phyloP scores from a whole-genome alignment of 306 rosid species.

The Myrica gale region DNA sequence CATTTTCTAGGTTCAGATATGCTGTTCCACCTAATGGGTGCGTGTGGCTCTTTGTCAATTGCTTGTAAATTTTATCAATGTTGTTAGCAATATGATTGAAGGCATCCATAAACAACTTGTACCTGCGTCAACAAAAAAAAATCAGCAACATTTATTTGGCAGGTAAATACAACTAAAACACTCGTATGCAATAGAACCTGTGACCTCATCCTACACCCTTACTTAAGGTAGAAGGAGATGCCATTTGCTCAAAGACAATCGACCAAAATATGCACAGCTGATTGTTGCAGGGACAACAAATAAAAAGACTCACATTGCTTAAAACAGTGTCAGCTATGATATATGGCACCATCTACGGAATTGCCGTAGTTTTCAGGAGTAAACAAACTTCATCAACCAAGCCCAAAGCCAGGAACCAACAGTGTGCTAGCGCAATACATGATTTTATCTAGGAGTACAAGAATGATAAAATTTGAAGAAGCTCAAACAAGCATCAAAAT shows the following conservation, averaged over 20 bases:
- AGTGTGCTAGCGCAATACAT: neutral
- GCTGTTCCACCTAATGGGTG: slow-evolving; percentile 96
- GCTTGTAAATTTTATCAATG: slow-evolving; percentile 90
- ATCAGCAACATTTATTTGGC: slow-evolving; percentile 15
- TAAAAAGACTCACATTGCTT: neutral
- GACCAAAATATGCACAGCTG: neutral
- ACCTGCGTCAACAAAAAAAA: slow-evolving; percentile 54
- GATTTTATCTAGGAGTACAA: neutral
- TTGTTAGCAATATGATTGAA: slow-evolving; percentile 75
- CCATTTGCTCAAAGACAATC: neutral
- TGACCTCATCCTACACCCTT: neutral
- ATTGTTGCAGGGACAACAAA: neutral
- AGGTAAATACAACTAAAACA: neutral
- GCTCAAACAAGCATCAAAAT: neutral
- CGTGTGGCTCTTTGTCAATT: slow-evolving; percentile 84
- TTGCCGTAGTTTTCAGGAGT: neutral
- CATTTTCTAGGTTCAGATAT: slow-evolving; percentile 89
- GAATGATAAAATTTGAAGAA: neutral
- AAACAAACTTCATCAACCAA: neutral
- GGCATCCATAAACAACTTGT: slow-evolving; percentile 83
- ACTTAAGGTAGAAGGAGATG: neutral
- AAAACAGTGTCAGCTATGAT: neutral
- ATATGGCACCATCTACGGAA: neutral
- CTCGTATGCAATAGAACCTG: neutral
- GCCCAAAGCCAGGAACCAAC: neutral